Evolutionary conservation across 2,329 filamentous ascomycete species (phyloP).

Genomic region (Trichoderma sp.): DNA sequence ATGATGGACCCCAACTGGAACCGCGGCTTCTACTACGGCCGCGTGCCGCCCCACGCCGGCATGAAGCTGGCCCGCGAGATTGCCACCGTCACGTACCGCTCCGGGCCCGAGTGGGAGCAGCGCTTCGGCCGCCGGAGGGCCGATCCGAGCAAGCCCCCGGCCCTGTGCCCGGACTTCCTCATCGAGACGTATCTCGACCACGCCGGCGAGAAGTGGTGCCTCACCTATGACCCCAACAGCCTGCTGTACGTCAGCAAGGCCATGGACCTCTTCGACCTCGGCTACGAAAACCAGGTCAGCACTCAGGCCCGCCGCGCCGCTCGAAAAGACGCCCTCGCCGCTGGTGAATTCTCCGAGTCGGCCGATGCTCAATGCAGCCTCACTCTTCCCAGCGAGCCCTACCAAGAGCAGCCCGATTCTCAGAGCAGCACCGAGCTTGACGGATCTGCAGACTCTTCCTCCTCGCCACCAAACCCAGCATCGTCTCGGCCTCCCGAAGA

Average conservation of each 20-base stretch:
- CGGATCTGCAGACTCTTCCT: conserved; percentile 32
- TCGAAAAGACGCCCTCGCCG: conserved; percentile 59
- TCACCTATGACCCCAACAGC: conserved; percentile 95
- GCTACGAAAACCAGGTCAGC: conserved; percentile 66
- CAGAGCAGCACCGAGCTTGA: conserved; percentile 36
- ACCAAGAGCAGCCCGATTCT: conserved; percentile 72
- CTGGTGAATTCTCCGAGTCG: conserved; percentile 53
- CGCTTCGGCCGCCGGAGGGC: conserved; percentile 86
- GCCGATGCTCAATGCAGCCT: conserved; percentile 63
- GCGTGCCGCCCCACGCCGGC: conserved; percentile 85
- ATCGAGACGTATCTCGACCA: conserved; percentile 99
- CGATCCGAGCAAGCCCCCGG: conserved; percentile 82
- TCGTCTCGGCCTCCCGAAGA: conserved; percentile 70
- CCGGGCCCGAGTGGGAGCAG: conserved; percentile 95
- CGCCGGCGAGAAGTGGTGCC: conserved; percentile 95
- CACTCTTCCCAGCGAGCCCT: conserved; percentile 79
- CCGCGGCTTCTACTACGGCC: conserved; percentile 88
- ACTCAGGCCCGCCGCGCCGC: conserved; percentile 63
- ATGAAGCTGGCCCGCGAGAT: conserved; percentile 99
- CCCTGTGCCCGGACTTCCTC: conserved; percentile 94
- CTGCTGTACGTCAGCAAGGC: conserved; percentile 96
- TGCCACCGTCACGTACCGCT: conserved; percentile 94
- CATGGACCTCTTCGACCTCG: conserved; percentile 97
- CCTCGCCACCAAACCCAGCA: conserved; percentile 29
- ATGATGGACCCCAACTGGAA: conserved; percentile 99